These are phyloP conservation scores for Aquilaria agallochum DNA, from an alignment of 441 rosid genomes.

Conservation along the genomic window DNA sequence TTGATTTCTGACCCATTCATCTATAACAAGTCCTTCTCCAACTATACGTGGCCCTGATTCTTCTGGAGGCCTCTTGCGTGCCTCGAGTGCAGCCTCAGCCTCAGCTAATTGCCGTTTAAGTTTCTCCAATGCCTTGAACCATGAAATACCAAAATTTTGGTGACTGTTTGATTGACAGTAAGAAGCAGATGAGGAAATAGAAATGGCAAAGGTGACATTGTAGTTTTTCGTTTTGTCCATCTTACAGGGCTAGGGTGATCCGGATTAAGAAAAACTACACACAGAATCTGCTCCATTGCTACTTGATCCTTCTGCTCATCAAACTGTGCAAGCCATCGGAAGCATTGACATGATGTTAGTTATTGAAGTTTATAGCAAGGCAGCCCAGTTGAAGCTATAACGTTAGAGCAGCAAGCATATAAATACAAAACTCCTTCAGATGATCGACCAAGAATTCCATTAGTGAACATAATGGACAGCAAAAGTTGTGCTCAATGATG, in stretches of 20 bases:
- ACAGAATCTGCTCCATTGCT: conserved; percentile 59
- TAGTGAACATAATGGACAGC: too few species aligned
- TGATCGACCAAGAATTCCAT: too few species aligned
- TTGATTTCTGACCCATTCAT: conserved; percentile 59
- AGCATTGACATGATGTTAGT: not conserved
- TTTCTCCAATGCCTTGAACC: conserved; percentile 54
- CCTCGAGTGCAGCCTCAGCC: conserved; percentile 59
- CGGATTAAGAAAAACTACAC: conserved; percentile 67
- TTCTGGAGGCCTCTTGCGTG: conserved; percentile 45
- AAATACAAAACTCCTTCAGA: too few species aligned
- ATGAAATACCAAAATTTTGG: not conserved
- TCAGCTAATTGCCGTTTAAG: conserved; percentile 51
- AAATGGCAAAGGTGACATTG: not conserved
- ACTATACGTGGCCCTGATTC: conserved; percentile 30
- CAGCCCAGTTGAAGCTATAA: too few species aligned
- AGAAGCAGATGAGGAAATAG: not conserved
- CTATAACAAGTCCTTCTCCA: conserved; percentile 69
- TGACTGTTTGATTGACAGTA: not conserved
- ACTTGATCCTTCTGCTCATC: conserved; percentile 70
- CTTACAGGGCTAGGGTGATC: conserved; percentile 49
- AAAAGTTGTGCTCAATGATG: too few species aligned
- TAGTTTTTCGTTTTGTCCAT: conserved; percentile 1
- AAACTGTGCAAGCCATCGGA: conserved; percentile 32
- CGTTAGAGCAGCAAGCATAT: too few species aligned
- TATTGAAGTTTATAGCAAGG: too few species aligned